Evolutionary conservation across 352 stramenopile genomes (phyloP).

Genomic region (Globisporangium iwayamae): DNA sequence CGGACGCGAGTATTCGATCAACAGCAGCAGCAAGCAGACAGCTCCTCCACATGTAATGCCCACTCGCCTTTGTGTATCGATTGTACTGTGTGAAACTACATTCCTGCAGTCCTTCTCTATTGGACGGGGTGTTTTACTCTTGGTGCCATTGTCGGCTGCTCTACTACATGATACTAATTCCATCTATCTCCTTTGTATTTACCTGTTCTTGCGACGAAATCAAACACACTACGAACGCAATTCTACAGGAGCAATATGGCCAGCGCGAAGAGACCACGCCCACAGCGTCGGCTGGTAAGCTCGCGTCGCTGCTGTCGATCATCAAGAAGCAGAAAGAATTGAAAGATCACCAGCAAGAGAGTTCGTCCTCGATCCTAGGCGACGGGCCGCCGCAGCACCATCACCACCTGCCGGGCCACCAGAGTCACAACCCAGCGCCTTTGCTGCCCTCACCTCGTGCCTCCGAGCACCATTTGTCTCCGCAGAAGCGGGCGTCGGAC

Average conservation of each 20-base stretch:
- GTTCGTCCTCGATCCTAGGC: constrained; percentile 3
- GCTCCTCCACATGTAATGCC: constrained; percentile 11
- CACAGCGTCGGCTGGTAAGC: constrained; percentile 42
- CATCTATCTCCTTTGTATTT: neutral
- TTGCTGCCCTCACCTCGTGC: constrained; percentile 7
- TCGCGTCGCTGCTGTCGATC: constrained; percentile 77
- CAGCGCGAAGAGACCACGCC: constrained; percentile 28
- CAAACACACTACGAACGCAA: neutral
- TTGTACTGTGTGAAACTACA: neutral
- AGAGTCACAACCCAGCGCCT: neutral
- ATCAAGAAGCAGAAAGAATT: constrained; percentile 82
- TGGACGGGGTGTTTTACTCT: neutral
- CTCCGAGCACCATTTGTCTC: constrained; percentile 5
- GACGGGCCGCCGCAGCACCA: constrained; percentile 3
- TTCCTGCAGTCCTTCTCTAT: neutral
- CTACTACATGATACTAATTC: constrained; percentile 1
- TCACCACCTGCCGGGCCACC: neutral
- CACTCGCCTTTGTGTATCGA: neutral
- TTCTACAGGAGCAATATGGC: constrained; percentile 19
- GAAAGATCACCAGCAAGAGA: constrained; percentile 23
- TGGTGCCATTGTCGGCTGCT: neutral
- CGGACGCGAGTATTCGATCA: constrained; percentile 33
- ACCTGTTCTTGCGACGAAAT: constrained; percentile 6
- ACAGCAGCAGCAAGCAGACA: constrained; percentile 12
- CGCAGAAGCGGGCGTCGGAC: neutral